Evolutionary conservation across 768 basidiomycete species (phyloP).

Genomic region (Exsudoporus frostii): DNA sequence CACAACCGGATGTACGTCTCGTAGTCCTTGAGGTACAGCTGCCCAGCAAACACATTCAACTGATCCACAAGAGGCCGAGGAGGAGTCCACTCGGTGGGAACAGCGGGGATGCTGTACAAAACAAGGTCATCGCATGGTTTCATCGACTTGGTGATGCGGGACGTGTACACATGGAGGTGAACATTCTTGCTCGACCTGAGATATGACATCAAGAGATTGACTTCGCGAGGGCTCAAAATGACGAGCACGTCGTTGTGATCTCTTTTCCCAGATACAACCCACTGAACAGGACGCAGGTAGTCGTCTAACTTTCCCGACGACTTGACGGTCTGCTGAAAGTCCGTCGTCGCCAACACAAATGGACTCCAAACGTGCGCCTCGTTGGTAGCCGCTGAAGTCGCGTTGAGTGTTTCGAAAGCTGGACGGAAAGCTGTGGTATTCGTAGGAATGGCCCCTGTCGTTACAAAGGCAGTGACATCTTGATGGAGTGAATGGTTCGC

Average conservation of each 20-base stretch:
- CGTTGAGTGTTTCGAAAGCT: conserved; percentile 9
- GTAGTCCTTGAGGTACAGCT: too few relatives aligned
- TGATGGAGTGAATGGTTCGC: conserved; percentile 21
- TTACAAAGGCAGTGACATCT: conserved; percentile 25
- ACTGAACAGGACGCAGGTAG: conserved; percentile 27
- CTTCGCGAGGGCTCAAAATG: conserved; percentile 42
- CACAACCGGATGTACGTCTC: too few relatives aligned
- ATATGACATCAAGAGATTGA: conserved; percentile 34
- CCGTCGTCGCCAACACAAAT: conserved; percentile 12
- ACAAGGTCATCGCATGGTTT: conserved; percentile 35
- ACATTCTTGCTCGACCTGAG: conserved; percentile 34
- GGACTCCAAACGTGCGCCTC: conserved; percentile 24
- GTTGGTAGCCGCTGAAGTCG: conserved; percentile 4
- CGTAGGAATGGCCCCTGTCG: conserved; percentile 24
- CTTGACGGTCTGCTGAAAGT: conserved; percentile 15
- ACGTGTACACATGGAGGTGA: conserved; percentile 42
- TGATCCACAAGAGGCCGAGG: neutral
- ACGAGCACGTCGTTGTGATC: neutral
- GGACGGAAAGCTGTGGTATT: conserved; percentile 21
- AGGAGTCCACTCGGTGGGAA: neutral
- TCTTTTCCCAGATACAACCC: conserved; percentile 21
- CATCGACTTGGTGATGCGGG: conserved; percentile 35
- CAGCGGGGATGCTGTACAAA: conserved; percentile 10
- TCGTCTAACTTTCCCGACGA: conserved; percentile 4
- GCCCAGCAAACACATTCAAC: too few relatives aligned